Evolutionary conservation across 192 early-diverging fungal genomes (phyloP).

Genomic region (Coemansia sp.): DNA sequence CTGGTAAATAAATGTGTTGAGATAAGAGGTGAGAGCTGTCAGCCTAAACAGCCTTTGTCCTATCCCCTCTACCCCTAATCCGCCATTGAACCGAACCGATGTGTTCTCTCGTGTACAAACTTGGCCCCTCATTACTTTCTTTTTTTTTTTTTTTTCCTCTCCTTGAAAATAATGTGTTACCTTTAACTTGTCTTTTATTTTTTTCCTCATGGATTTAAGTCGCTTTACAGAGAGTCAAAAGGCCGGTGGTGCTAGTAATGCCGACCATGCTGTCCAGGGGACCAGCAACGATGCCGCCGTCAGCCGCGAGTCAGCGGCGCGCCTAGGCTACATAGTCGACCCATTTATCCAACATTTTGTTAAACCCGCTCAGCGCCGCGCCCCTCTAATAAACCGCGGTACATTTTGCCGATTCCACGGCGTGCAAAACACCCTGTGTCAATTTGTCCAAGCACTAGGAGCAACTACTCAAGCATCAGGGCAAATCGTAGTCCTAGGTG

Average conservation of each 20-base stretch:
- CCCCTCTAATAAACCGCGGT: conserved; percentile 95
- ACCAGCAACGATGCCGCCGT: conserved; percentile 93
- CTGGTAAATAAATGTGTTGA: no score
- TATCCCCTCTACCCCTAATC: conserved; percentile 4
- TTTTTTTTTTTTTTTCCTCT: not conserved
- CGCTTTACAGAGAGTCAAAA: conserved; percentile 9
- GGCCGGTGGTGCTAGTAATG: conserved; percentile 27
- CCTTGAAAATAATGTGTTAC: not conserved
- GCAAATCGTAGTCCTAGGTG: conserved; percentile 86
- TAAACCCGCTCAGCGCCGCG: conserved; percentile 67
- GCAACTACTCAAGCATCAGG: conserved; percentile 1
- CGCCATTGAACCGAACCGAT: not conserved
- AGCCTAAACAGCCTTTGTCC: not conserved
- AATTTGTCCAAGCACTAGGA: conserved; percentile 60
- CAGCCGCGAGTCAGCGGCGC: conserved; percentile 84
- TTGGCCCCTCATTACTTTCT: not conserved
- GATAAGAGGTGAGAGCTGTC: not conserved
- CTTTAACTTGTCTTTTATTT: not conserved
- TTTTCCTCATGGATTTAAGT: not conserved
- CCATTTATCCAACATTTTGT: conserved; percentile 84
- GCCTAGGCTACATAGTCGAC: conserved; percentile 82
- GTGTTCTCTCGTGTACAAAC: not conserved
- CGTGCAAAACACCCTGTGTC: conserved; percentile 66
- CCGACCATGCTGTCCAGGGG: conserved; percentile 77
- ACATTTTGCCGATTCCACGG: conserved; percentile 77